Percentiles rank a stretch among this genome's conserved stretches.
Evolutionary conservation across 192 early-diverging fungal genomes (phyloP).

Genomic region (Backusella australiensis): DNA sequence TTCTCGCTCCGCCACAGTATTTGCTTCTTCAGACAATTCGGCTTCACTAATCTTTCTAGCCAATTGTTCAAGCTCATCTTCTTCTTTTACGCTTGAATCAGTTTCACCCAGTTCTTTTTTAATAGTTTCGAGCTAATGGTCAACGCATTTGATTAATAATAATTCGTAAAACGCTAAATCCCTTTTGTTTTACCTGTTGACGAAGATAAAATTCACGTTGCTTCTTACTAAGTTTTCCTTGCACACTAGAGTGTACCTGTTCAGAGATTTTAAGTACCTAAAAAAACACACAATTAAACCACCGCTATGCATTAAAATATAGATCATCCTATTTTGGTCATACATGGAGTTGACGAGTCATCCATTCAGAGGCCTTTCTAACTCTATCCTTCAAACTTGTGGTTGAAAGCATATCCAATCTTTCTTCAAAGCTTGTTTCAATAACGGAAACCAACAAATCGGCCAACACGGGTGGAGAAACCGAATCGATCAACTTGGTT

Average conservation of each 20-base stretch:
- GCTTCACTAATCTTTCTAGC: constrained; percentile 55
- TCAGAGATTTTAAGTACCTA: constrained; percentile 79
- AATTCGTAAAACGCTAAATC: not conserved
- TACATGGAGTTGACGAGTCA: constrained; percentile 72
- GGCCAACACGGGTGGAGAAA: constrained; percentile 57
- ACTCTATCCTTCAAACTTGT: constrained; percentile 61
- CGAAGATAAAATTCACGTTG: constrained; percentile 78
- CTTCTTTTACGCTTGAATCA: constrained; percentile 42
- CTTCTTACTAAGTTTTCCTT: constrained; percentile 75
- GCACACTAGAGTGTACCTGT: constrained; percentile 73
- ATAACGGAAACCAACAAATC: constrained; percentile 74
- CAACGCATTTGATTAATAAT: not conserved
- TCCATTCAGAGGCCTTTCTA: constrained; percentile 52
- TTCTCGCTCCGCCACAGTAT: constrained; percentile 60
- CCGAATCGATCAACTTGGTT: constrained; percentile 60
- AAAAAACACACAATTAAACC: not conserved
- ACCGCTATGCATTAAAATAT: not conserved
- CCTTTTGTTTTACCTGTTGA: constrained; percentile 56
- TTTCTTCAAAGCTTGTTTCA: constrained; percentile 70
- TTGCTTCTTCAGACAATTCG: constrained; percentile 61
- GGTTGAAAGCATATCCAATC: constrained; percentile 61
- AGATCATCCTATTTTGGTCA: not conserved
- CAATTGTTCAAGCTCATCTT: constrained; percentile 68
- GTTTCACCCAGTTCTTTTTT: constrained; percentile 79
- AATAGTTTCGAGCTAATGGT: constrained; percentile 65